phyloP scores from a whole-genome alignment of 2,329 filamentous ascomycete species.

The Pestalotiopsis sp. region DNA sequence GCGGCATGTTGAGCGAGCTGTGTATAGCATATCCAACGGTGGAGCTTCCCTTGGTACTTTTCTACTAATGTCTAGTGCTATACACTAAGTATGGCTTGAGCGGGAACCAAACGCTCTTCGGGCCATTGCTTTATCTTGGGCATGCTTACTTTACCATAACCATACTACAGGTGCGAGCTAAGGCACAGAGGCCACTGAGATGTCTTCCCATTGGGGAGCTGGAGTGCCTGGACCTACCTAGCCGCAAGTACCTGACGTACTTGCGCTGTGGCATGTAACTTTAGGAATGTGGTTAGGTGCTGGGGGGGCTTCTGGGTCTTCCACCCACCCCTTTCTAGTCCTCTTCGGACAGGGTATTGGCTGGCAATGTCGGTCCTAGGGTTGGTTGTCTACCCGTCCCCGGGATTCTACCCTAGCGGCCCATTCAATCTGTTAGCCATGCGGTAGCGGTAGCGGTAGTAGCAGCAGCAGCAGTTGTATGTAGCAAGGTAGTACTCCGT shows the following conservation, averaged over 20 bases:
- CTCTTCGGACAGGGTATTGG: not conserved
- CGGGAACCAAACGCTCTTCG: not conserved
- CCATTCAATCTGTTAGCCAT: not conserved
- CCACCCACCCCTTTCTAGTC: not conserved
- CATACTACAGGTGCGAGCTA: not conserved
- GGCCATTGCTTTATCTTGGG: not conserved
- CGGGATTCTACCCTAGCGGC: constrained; percentile 11
- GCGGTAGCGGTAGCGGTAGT: not conserved
- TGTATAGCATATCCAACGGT: not conserved
- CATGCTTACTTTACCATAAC: not conserved
- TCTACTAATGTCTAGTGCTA: not conserved
- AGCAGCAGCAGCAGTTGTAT: too few relatives aligned
- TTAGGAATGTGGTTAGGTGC: not conserved
- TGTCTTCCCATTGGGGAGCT: not conserved
- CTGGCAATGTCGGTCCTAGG: constrained; percentile 9
- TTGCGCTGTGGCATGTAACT: not conserved
- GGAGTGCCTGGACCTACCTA: not conserved
- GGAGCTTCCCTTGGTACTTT: not conserved
- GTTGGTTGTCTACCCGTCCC: constrained; percentile 12
- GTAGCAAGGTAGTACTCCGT: too few relatives aligned
- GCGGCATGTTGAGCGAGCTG: not conserved
- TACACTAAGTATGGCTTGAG: not conserved
- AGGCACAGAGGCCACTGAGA: not conserved
- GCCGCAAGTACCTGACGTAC: too few relatives aligned
- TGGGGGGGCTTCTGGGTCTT: not conserved